Base-by-base conservation (phyloP, 176 grass and related monocot genomes). In the Lolium rigidum region DNA sequence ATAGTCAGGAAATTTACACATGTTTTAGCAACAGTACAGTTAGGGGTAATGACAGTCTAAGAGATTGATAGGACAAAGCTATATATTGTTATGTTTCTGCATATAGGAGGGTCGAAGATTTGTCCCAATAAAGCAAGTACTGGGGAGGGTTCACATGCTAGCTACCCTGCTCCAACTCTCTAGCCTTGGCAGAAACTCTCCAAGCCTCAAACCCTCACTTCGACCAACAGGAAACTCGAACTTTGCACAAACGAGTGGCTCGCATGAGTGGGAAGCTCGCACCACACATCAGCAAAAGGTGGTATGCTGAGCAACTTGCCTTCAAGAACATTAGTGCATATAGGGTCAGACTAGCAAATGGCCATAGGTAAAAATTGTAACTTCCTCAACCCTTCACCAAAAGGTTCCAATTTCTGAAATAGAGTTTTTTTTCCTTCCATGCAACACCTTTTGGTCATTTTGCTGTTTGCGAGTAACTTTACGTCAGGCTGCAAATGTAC, bases 141-240 rank as follows among this genome's bases (percentile, higher is more conserved):
- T 31, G 47, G 22, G 3, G 21, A 18, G 44, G 44, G 71, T 49
- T 50, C 22, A 22, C 47, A 1, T 26, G 14, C 48, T 52, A 75
- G 14, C 48, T 52, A 75, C 48, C 47, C 14, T 26, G 72, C 25
- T 31, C 72, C 1, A 15, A 18, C 7, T 52, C 14, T 41, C 24
- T 75, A 75, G 47, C 7, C 24, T 75, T 75, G 28, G 7, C 24
- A 10, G 72, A 75, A 74, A 75, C 22, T 75, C 72, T 75, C 72
- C 72, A 75, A 75, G 14, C 22, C 47, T 75, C 22, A 75, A 52
- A 75, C 4, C 47, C 3, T 3, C 5, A 18, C 72, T 75, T 75
- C 0, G 21, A 26, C 15, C 46, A 15, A 31, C 48, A 8, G 46
- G 72, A 75, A 75, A 26, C 47, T 75, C 47, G 7, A 74, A 51